Evolutionary conservation across 2,329 filamentous ascomycete species (phyloP).

Genomic region (Colletotrichum camelliae): DNA sequence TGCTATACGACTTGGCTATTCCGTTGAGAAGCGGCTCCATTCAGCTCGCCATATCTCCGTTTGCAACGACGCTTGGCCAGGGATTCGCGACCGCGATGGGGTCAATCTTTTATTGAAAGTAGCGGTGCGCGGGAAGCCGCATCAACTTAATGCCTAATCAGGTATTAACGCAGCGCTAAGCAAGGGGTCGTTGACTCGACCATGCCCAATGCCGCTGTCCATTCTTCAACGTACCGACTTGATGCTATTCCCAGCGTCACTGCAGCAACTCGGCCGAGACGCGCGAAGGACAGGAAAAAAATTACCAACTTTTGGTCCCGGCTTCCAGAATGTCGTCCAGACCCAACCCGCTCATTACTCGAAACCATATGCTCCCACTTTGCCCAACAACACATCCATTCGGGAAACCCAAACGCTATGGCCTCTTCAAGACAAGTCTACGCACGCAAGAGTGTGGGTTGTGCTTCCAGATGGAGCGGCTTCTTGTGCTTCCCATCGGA

Average conservation of each 20-base stretch:
- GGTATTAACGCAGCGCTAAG: conserved; percentile 24
- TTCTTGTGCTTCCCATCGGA: conserved; percentile 20
- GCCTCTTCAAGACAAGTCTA: background rate
- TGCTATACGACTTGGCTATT: background rate
- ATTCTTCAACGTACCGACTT: background rate
- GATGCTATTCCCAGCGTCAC: background rate
- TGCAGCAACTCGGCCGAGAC: background rate
- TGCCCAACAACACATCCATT: background rate
- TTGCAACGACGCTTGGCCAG: conserved; percentile 4
- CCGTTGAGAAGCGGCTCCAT: background rate
- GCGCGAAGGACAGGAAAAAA: background rate
- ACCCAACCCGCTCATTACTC: background rate
- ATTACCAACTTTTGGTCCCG: conserved; percentile 8
- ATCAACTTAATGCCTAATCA: conserved; percentile 37
- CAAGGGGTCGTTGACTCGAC: conserved; percentile 44
- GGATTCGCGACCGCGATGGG: background rate
- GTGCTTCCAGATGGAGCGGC: background rate
- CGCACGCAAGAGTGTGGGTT: background rate
- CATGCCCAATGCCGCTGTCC: conserved; percentile 1
- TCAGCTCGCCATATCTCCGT: background rate
- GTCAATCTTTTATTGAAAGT: background rate
- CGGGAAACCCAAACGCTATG: background rate
- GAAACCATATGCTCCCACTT: background rate
- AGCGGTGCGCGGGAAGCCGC: conserved; percentile 38
- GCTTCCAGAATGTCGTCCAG: background rate